Conservation (phyloP, 2,329 filamentous ascomycete species). For the Aspergillus versicolor region DNA sequence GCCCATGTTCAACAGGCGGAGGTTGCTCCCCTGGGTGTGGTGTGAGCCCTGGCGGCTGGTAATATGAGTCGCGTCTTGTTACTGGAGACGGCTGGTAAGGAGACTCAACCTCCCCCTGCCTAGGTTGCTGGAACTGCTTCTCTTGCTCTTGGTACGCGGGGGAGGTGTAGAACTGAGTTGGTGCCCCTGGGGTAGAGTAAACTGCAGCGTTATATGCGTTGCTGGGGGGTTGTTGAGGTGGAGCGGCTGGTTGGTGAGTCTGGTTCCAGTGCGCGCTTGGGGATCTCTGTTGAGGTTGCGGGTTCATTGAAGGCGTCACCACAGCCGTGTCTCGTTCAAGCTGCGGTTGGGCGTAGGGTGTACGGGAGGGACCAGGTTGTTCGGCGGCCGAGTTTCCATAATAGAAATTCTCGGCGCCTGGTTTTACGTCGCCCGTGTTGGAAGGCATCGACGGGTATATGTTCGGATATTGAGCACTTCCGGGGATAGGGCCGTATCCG, state of each 20-base stretch:
- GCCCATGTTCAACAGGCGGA: slow-evolving; percentile 14
- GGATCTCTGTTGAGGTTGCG: slow-evolving; percentile 14
- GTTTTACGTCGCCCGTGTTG: slow-evolving; percentile 48
- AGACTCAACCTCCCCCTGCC: slow-evolving; percentile 18
- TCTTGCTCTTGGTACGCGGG: slow-evolving; percentile 18
- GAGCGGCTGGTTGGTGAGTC: slow-evolving; percentile 18
- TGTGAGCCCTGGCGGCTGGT: slow-evolving; percentile 21
- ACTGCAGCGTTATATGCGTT: slow-evolving; percentile 18
- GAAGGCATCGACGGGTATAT: slow-evolving; percentile 72
- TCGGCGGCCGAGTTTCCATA: slow-evolving; percentile 60
- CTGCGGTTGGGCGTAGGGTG: slow-evolving; percentile 50
- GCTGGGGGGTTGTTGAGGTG: slow-evolving; percentile 20
- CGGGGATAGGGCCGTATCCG: slow-evolving; percentile 54
- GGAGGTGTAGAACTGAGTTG: slow-evolving; percentile 21
- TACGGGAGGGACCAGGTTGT: slow-evolving; percentile 51
- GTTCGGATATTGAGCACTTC: slow-evolving; percentile 52
- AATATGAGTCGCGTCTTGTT: slow-evolving; percentile 23
- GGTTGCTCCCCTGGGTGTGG: slow-evolving; percentile 19
- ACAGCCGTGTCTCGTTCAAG: slow-evolving; percentile 18
- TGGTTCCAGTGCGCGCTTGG: slow-evolving; percentile 24
- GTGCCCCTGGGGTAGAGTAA: slow-evolving; percentile 15
- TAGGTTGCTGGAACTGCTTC: slow-evolving; percentile 18
- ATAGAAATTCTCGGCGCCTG: slow-evolving; percentile 77
- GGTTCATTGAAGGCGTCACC: slow-evolving; percentile 23
- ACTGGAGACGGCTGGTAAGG: slow-evolving; percentile 23